These are phyloP conservation scores for Torulaspora quercuum DNA, from an alignment of 805 yeast species.

Conservation along the genomic window DNA sequence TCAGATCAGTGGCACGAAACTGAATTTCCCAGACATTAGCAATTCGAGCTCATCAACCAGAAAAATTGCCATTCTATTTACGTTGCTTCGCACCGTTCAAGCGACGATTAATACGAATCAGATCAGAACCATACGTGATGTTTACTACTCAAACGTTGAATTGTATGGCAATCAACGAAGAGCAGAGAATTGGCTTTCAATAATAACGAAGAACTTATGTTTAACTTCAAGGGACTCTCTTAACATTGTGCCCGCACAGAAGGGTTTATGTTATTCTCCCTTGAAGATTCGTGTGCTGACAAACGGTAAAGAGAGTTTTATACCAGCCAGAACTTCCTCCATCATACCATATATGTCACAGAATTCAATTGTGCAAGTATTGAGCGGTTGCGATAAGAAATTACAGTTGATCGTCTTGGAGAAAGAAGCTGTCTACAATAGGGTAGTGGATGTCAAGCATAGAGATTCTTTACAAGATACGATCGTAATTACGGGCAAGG, in stretches of 20 bases:
- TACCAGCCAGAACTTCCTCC: slow-evolving; percentile 19
- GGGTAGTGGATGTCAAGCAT: slow-evolving; percentile 22
- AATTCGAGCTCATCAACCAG: slow-evolving; percentile 7
- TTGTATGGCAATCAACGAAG: slow-evolving; percentile 46
- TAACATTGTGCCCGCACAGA: slow-evolving; percentile 55
- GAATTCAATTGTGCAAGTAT: slow-evolving; percentile 12
- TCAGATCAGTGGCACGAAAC: slow-evolving; percentile 3
- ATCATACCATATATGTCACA: slow-evolving; percentile 43
- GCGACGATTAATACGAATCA: slow-evolving; percentile 6
- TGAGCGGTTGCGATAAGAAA: not conserved
- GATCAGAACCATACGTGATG: slow-evolving; percentile 44
- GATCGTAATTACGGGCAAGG: slow-evolving; percentile 59
- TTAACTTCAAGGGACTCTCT: slow-evolving; percentile 39
- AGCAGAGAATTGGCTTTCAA: slow-evolving; percentile 42
- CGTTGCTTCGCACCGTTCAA: slow-evolving; percentile 19
- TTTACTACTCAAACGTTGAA: slow-evolving; percentile 59
- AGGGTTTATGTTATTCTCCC: slow-evolving; percentile 48
- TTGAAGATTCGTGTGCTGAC: slow-evolving; percentile 7
- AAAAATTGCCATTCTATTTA: slow-evolving; percentile 20
- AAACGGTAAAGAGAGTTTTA: slow-evolving; percentile 7
- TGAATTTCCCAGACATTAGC: slow-evolving; percentile 17
- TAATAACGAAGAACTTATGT: slow-evolving; percentile 40
- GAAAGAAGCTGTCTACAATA: slow-evolving; percentile 50
- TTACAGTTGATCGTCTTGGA: slow-evolving; percentile 43
- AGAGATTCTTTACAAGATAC: slow-evolving; percentile 9